A percentile compares a stretch with the other conserved stretches of the same genome.
Conservation (phyloP, 495 filamentous ascomycete species). For the Penicillium bialowiezense region DNA sequence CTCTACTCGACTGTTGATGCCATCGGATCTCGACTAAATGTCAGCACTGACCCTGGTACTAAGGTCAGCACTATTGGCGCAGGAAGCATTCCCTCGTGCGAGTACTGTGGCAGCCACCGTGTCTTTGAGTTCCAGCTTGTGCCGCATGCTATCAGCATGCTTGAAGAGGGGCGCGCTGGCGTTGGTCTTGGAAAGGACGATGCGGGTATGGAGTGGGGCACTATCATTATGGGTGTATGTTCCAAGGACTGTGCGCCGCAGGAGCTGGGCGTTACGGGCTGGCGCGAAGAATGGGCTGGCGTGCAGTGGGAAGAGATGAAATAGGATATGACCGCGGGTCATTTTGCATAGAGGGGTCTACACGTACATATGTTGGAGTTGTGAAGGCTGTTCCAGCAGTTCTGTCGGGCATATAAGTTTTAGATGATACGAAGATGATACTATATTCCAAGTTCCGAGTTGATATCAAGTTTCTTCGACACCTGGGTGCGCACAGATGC, state of each 20-base stretch:
- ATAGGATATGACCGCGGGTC: conserved; percentile 12
- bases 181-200: conserved; percentile 50
- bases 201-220: conserved; percentile 99
- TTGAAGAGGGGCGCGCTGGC: conserved; percentile 75
- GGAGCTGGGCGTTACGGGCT: conserved; percentile 55
- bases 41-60: conserved; percentile 19
- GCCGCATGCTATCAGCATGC: conserved; percentile 82
- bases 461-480: too few species aligned
- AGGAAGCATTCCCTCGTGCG: conserved; percentile 65
- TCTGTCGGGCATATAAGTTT: too few species aligned
- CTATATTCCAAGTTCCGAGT: too few species aligned
- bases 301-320: conserved; percentile 92
- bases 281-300: conserved; percentile 91
- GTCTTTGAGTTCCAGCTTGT: conserved; percentile 92
- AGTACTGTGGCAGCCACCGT: conserved; percentile 67
- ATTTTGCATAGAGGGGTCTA: not conserved
- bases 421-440: too few species aligned
- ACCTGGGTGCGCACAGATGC: too few species aligned
- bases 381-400: too few species aligned
- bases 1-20: conserved; percentile 75
- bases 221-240: conserved; percentile 88
- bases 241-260: conserved; percentile 61
- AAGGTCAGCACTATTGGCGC: conserved; percentile 29
- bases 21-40: conserved; percentile 63
- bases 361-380: too few species aligned